These are phyloP conservation scores for Bruguiera hainesii DNA, from an alignment of 441 rosid genomes.

Conservation along the genomic window DNA sequence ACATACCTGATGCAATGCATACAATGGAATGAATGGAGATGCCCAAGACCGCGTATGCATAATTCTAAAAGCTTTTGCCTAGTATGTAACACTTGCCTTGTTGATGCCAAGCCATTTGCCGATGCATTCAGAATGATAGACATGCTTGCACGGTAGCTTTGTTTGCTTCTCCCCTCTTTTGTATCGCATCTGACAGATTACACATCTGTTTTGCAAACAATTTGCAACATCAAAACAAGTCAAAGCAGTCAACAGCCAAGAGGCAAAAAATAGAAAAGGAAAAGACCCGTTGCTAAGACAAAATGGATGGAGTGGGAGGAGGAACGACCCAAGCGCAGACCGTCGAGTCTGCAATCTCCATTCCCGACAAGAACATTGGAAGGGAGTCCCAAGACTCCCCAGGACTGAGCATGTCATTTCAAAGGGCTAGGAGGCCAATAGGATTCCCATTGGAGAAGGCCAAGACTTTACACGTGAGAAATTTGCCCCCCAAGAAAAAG, in stretches of 20 bases:
- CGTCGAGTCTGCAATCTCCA: neutral
- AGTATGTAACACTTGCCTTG: conserved; percentile 33
- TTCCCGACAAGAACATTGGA: too few species aligned
- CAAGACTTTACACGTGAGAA: neutral
- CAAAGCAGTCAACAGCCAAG: too few species aligned
- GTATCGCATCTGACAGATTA: conserved; percentile 74
- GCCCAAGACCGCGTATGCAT: neutral
- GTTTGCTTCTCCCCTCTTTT: conserved; percentile 57
- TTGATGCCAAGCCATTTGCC: conserved; percentile 70
- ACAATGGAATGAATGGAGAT: conserved; percentile 14
- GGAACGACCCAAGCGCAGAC: neutral
- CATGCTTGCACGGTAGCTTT: conserved; percentile 58
- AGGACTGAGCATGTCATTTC: neutral
- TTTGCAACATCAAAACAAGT: too few species aligned
- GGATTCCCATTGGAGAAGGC: neutral
- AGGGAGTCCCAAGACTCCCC: neutral
- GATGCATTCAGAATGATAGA: conserved; percentile 55
- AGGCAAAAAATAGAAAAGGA: neutral
- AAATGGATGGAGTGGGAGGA: neutral
- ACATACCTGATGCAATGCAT: conserved; percentile 47
- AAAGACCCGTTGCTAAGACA: neutral
- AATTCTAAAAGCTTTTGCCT: neutral
- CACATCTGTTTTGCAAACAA: conserved; percentile 44
- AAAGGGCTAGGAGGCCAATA: neutral
- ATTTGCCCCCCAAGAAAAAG: neutral